Conservation (phyloP, 192 early-diverging fungal genomes). For the Backusella morwellensis region DNA sequence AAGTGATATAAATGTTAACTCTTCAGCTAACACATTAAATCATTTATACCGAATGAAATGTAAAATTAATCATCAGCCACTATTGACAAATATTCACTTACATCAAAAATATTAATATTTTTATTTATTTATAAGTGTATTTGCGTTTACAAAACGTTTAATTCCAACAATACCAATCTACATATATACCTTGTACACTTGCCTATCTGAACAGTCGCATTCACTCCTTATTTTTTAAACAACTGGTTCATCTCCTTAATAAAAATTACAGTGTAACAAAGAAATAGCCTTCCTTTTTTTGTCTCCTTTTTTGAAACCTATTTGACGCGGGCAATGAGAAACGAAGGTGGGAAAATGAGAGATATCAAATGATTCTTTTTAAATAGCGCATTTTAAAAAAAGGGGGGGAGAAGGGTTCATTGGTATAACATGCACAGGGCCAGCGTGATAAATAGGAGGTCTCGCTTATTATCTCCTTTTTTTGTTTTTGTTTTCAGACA, state of each 20-base stretch:
- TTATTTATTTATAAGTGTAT: neutral
- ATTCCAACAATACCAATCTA: neutral
- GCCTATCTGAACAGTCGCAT: neutral
- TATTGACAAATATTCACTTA: neutral
- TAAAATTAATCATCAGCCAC: neutral
- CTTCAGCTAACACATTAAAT: neutral
- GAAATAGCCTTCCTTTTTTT: neutral
- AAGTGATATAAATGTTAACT: neutral
- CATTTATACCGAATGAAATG: neutral
- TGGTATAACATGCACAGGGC: conserved; percentile 3
- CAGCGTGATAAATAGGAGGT: conserved; percentile 1
- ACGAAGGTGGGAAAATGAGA: conserved; percentile 6
- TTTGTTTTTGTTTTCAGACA: conserved; percentile 2
- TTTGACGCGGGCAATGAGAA: conserved; percentile 8
- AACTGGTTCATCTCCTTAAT: conserved; percentile 5
- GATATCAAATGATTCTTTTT: conserved; percentile 6
- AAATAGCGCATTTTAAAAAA: conserved; percentile 5
- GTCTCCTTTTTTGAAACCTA: conserved; percentile 4
- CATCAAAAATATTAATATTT: neutral
- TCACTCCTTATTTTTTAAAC: conserved; percentile 6
- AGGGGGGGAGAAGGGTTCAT: conserved; percentile 2
- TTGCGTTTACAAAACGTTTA: neutral
- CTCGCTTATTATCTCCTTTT: neutral
- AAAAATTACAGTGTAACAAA: conserved; percentile 4
- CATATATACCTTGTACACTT: neutral